Base-by-base conservation (phyloP, 805 yeast species). In the Ogataea trehaloabstinens region DNA sequence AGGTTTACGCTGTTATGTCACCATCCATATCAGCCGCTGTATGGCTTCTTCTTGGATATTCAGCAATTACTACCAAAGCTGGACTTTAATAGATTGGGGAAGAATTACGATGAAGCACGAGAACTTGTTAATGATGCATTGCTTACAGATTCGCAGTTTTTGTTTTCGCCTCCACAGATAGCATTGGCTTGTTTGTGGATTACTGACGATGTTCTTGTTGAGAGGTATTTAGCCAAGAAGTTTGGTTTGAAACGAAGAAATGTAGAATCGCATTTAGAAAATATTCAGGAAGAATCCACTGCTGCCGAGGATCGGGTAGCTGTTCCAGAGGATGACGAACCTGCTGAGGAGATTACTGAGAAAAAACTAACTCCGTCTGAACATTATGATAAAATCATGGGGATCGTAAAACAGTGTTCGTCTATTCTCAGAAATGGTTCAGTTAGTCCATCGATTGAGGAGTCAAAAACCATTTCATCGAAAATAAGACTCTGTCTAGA, bases 91-190 rank as follows among this genome's bases (percentile, higher is more conserved):
- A 73, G 78, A 34, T 63, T 88, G 42, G 91, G 93, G 1, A 68
- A 68, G 32, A 70, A 79, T 31, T 85, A 86, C 60, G 95, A 86
- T 54, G 64, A 67, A 30, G 87, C 95, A 8, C 77, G 83, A 50
- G 71, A 67, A 20, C 63, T 80, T 60, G 70, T 86, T 4, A 76
- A 79, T 31, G 85, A 80, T 19, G 74, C 86, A n/a, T 67, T 87
- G 28, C 66, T 82, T 24, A 79, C 91, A 15, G 96, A 93, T 56
- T 90, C 77, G 3, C 67, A 74, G 6, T 91, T 87, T 51, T 66
- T 79, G 24, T 91, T 66, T 63, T 82, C 98, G 0, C 99, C 99
- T 1, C 96, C 98, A 1, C 99, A 93, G 55, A 86, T 93, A 21
- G 96, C 98, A 1, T 67, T 93, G 37, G 93, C 96, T 0, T 87